A percentile compares a stretch with the other conserved stretches of the same genome.
Conservation (phyloP, 2,329 filamentous ascomycete species). For the Colletotrichum gigasporum region DNA sequence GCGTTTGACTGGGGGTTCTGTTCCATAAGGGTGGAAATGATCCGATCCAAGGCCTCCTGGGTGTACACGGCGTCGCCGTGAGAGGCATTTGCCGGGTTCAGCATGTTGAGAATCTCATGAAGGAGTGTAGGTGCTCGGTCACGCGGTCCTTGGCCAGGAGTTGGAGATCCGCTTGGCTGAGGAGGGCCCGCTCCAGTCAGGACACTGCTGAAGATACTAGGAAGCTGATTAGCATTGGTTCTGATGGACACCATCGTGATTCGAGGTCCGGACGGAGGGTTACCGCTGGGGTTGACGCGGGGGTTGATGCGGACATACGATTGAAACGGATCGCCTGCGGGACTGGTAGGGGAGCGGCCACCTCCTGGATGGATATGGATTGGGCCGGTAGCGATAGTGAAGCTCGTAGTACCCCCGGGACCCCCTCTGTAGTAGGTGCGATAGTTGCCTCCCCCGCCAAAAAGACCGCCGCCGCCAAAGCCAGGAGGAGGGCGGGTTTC, state of each 20-base stretch:
- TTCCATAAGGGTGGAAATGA: conserved; percentile 90
- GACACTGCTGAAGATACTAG: conserved; percentile 58
- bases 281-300: conserved; percentile 9
- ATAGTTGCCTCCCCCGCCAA: conserved; percentile 43
- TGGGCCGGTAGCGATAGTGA: conserved; percentile 57
- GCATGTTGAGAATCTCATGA: conserved; percentile 63
- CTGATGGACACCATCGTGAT: conserved; percentile 31
- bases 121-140: conserved; percentile 44
- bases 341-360: conserved; percentile 17
- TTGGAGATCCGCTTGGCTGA: conserved; percentile 34
- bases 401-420: conserved; percentile 52
- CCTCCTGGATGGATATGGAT: conserved; percentile 35
- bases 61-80: conserved; percentile 88
- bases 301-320: conserved; percentile 49
- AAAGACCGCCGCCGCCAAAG: conserved; percentile 31
- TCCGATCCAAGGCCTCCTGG: conserved; percentile 88
- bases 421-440: conserved; percentile 49
- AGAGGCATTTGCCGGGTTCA: conserved; percentile 61
- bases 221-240: conserved; percentile 42
- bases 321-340: conserved; percentile 53
- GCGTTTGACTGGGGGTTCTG: conserved; percentile 79
- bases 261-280: conserved; percentile 21
- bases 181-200: conserved; percentile 51
- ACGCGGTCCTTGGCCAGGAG: conserved; percentile 20
- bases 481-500: conserved; percentile 30